Conservation (phyloP, 805 yeast species). For the Blastobotrys peoriensis region DNA sequence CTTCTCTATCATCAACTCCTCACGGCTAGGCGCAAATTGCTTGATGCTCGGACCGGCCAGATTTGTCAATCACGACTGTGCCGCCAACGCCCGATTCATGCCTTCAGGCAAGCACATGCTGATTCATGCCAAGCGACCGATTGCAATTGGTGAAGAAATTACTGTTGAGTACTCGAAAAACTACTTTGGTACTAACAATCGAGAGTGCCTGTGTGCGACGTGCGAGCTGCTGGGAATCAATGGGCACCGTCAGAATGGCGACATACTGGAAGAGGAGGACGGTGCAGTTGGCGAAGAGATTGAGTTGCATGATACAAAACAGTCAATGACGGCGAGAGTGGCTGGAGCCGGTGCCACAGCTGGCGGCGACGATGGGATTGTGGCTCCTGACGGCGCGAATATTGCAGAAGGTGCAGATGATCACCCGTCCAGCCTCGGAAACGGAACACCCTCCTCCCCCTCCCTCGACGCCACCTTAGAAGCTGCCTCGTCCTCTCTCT, state of each 20-base stretch:
- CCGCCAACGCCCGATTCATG: conserved; percentile 37
- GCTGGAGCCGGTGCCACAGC: too few species aligned
- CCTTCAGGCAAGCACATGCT: conserved; percentile 28
- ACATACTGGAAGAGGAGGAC: neutral
- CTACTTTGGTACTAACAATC: conserved; percentile 39
- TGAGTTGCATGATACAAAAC: too few species aligned
- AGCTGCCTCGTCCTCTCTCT: neutral
- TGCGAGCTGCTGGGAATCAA: conserved; percentile 35
- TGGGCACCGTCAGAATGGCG: conserved; percentile 10
- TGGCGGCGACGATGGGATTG: neutral
- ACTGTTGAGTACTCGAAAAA: conserved; percentile 39
- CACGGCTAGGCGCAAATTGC: conserved; percentile 31
- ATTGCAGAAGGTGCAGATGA: neutral
- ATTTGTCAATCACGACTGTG: conserved; percentile 44
- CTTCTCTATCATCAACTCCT: conserved; percentile 38
- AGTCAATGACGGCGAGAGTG: too few species aligned
- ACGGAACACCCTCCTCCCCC: neutral
- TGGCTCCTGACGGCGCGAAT: neutral
- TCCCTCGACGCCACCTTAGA: neutral
- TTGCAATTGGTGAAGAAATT: conserved; percentile 41
- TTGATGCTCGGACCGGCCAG: conserved; percentile 45
- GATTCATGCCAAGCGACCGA: conserved; percentile 32
- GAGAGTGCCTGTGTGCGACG: conserved; percentile 40
- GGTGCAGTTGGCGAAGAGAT: too few species aligned
- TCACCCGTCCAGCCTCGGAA: neutral